phyloP scores from a whole-genome alignment of 495 filamentous ascomycete species.

The Penicillium dipodomyicola region DNA sequence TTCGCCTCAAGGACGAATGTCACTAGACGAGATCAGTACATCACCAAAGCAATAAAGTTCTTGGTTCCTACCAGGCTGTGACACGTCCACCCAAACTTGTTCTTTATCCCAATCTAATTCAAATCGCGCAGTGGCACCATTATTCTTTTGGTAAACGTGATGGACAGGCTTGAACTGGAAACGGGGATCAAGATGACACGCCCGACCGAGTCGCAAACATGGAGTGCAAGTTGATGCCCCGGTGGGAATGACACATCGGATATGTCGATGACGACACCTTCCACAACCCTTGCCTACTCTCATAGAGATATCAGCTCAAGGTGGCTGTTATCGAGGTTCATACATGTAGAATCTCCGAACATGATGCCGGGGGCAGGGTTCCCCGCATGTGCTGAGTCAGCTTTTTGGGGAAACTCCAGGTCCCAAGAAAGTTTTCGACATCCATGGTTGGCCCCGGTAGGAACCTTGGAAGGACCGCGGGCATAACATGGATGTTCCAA shows the following conservation, averaged over 20 bases:
- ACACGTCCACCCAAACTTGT: conserved; percentile 38
- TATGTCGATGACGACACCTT: conserved; percentile 43
- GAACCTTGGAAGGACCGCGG: neutral
- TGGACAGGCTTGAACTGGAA: conserved; percentile 40
- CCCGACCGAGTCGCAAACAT: conserved; percentile 33
- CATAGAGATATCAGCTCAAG: conserved; percentile 20
- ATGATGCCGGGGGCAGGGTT: neutral
- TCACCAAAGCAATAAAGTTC: neutral
- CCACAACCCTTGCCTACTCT: conserved; percentile 42
- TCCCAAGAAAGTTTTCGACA: neutral
- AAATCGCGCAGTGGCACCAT: conserved; percentile 30
- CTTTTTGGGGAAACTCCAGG: too few relatives aligned
- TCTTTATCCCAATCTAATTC: conserved; percentile 35
- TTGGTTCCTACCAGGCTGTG: conserved; percentile 26
- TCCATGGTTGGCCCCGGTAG: neutral
- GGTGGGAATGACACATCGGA: conserved; percentile 33
- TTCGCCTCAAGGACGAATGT: conserved; percentile 34
- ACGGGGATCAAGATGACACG: conserved; percentile 37
- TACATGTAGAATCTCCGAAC: neutral
- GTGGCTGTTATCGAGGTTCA: neutral
- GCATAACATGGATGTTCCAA: neutral
- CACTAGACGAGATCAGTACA: conserved; percentile 18
- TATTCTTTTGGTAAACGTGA: conserved; percentile 38
- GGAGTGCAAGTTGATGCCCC: conserved; percentile 35
- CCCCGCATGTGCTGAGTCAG: conserved; percentile 11